Evolutionary conservation across 1,284 basidiomycete species (phyloP), one percentile per base, ranked within the genome.

Genomic region (Cryptococcus sp.): DNA sequence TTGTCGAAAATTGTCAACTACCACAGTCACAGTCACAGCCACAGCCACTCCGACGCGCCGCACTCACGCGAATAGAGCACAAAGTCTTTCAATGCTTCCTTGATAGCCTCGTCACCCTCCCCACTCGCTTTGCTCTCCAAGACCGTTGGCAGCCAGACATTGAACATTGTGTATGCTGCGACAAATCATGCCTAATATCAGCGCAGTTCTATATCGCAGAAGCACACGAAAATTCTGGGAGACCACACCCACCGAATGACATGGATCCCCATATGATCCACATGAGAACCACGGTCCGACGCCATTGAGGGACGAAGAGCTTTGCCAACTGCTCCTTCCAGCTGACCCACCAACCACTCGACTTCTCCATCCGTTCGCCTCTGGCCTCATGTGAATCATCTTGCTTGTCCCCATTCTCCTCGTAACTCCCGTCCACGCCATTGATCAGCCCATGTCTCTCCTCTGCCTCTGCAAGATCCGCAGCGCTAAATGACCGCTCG

Each of bases 131-230:
- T 70, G 35, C 69, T 70, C 19, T 78, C 93, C 30, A 98, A 81
- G 16, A 95, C 83, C 69, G 93, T 93, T 0, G 95, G 95, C 20
- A 97, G 83, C 77, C 89, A 98, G 15, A 96, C 93, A 71, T 98
- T 99, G 81, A 98, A 98, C 87, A 95, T 95, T 7, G 91, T 97
- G 71, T 87, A 93, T 1, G 87, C 92, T 88, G 70, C 52, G 52
- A 61, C 62, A 61, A 58, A 53, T 1, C 5, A 8, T 51, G 2
- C 20, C 27, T 46, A 5, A n/a, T 30, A 47, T 13, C 54, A 35
- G 16, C 27, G 11, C 54, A 39, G 23, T 2, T 38, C 11, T 40
- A 4, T 39, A 47, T 47, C 16, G 43, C 49, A 47, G 6, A 3
- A 50, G 20, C 38, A 5, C 47, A 45, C 23, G 54, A 22, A 25